Conservation (phyloP, 2,329 filamentous ascomycete genomes). For the Diaporthe capsici region DNA sequence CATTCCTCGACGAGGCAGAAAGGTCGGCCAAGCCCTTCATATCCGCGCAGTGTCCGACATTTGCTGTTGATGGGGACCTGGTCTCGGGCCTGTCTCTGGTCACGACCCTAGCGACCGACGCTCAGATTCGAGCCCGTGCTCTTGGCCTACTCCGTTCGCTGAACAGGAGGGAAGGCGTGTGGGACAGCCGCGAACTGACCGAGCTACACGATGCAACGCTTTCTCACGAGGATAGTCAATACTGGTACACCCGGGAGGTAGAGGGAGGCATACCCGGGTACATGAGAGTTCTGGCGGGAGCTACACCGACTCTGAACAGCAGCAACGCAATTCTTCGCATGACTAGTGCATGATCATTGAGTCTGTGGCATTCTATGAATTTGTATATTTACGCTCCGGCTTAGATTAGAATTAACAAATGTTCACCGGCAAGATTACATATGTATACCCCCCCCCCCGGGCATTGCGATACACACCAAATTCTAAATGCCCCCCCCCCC, state of each 20-base stretch:
- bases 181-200: background rate
- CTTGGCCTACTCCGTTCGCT: slow-evolving; percentile 5
- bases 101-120: background rate
- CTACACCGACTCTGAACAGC: background rate
- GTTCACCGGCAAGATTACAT: too few relatives aligned
- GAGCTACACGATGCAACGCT: slow-evolving; percentile 10
- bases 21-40: background rate
- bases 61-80: slow-evolving; percentile 4
- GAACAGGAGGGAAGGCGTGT: slow-evolving; percentile 9
- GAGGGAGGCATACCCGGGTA: slow-evolving; percentile 8
- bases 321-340: slow-evolving; percentile 11
- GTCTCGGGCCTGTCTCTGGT: background rate
- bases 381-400: too few relatives aligned
- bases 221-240: slow-evolving; percentile 2
- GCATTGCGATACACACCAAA: too few relatives aligned
- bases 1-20: slow-evolving; percentile 1
- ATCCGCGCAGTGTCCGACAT: background rate
- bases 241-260: background rate
- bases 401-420: too few relatives aligned
- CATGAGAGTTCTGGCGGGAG: background rate
- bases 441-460: too few relatives aligned
- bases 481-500: too few relatives aligned
- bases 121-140: slow-evolving; percentile 1
- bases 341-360: background rate
- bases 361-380: too few relatives aligned